Percentiles rank a stretch among this genome's conserved stretches.
Conservation (phyloP, 2,329 filamentous ascomycete genomes). For the Fusarium nisikadoi region DNA sequence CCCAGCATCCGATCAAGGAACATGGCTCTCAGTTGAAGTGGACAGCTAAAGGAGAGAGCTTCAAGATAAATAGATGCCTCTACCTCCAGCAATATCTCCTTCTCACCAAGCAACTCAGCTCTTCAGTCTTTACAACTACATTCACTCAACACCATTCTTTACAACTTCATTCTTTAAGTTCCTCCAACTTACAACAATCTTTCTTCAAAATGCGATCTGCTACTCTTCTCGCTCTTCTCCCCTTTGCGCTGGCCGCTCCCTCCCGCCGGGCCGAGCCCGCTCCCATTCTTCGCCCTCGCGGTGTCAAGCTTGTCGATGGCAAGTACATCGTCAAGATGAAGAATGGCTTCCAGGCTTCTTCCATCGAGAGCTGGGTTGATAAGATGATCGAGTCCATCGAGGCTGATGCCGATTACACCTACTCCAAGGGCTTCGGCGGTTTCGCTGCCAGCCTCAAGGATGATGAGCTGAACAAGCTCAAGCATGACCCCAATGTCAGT, state of each 20-base stretch:
- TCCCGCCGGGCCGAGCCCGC: slow-evolving; percentile 48
- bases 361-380: slow-evolving; percentile 28
- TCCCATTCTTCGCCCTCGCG: slow-evolving; percentile 49
- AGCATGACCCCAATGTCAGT: slow-evolving; percentile 43
- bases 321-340: slow-evolving; percentile 54
- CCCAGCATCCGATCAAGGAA: neutral
- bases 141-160: slow-evolving; percentile 25
- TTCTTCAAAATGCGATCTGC: slow-evolving; percentile 47
- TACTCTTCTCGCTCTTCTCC: slow-evolving; percentile 49
- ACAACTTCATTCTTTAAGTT: slow-evolving; percentile 8
- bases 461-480: slow-evolving; percentile 41
- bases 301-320: slow-evolving; percentile 46
- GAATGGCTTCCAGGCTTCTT: slow-evolving; percentile 28
- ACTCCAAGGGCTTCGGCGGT: slow-evolving; percentile 40
- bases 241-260: slow-evolving; percentile 48
- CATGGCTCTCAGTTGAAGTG: neutral
- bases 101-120: slow-evolving; percentile 32
- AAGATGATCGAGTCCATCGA: slow-evolving; percentile 43
- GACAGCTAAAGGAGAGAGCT: neutral
- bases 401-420: slow-evolving; percentile 48
- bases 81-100: neutral
- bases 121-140: slow-evolving; percentile 22
- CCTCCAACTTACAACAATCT: slow-evolving; percentile 1
- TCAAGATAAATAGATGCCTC: slow-evolving; percentile 33
- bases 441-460: slow-evolving; percentile 45